Evolutionary conservation across 169 alveolate species (phyloP).

Genomic region (Prorocentrum cordatum): DNA sequence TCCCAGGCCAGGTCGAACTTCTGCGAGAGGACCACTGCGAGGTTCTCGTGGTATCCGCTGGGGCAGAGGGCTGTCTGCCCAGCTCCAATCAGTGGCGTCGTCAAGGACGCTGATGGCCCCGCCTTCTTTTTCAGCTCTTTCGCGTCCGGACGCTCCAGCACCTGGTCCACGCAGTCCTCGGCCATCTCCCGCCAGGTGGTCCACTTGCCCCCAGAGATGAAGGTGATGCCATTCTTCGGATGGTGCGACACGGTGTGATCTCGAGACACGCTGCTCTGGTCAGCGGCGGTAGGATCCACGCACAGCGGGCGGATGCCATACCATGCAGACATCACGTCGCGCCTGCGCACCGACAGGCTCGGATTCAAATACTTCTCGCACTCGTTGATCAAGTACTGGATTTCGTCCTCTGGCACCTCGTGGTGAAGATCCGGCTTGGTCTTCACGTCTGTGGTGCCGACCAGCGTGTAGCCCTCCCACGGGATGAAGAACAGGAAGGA

Average conservation of each 20-base stretch:
- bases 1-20: slow-evolving; percentile 34
- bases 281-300: slow-evolving; percentile 65
- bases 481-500: slow-evolving; percentile 85
- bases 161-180: slow-evolving; percentile 64
- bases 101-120: background rate
- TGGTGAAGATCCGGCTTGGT: slow-evolving; percentile 74
- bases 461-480: slow-evolving; percentile 82
- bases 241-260: slow-evolving; percentile 60
- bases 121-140: slow-evolving; percentile 23
- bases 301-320: slow-evolving; percentile 81
- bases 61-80: slow-evolving; percentile 23
- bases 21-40: slow-evolving; percentile 31
- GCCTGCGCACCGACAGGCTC: background rate
- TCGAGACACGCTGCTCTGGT: slow-evolving; percentile 27
- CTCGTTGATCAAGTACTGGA: slow-evolving; percentile 33
- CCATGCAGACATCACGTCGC: slow-evolving; percentile 20
- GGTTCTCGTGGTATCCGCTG: slow-evolving; percentile 38
- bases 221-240: slow-evolving; percentile 52
- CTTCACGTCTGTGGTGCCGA: slow-evolving; percentile 88
- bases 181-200: slow-evolving; percentile 72
- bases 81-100: slow-evolving; percentile 44
- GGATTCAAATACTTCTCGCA: slow-evolving; percentile 40
- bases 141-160: background rate
- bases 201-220: slow-evolving; percentile 66
- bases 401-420: slow-evolving; percentile 58